These are phyloP conservation scores for Botrytis pseudocinerea DNA, from an alignment of 2,329 filamentous ascomycete genomes.

Conservation along the genomic window DNA sequence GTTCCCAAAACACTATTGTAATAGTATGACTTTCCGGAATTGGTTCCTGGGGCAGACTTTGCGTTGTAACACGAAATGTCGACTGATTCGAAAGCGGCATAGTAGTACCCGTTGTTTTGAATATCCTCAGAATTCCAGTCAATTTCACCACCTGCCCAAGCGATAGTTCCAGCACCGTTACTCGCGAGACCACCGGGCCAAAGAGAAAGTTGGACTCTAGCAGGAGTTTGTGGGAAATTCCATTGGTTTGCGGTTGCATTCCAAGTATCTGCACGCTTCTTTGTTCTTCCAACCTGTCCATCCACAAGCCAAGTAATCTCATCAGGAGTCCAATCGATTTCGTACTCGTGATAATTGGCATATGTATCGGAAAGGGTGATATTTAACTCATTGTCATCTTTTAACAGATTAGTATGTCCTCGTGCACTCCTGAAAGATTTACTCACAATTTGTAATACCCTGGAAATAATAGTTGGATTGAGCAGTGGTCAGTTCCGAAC, in stretches of 20 bases:
- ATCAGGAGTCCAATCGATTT: slow-evolving; percentile 90
- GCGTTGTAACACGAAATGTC: slow-evolving; percentile 82
- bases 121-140: slow-evolving; percentile 85
- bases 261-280: slow-evolving; percentile 79
- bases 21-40: slow-evolving; percentile 70
- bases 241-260: slow-evolving; percentile 80
- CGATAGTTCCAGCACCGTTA: slow-evolving; percentile 81
- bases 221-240: slow-evolving; percentile 86
- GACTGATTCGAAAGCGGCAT: slow-evolving; percentile 74
- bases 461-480: slow-evolving; percentile 99
- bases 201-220: slow-evolving; percentile 88
- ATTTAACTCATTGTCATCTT: slow-evolving; percentile 76
- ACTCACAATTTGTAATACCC: slow-evolving; percentile 84
- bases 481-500: slow-evolving; percentile 70
- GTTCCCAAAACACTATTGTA: slow-evolving; percentile 66
- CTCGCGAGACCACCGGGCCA: slow-evolving; percentile 85
- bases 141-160: slow-evolving; percentile 89
- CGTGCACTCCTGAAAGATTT: not conserved
- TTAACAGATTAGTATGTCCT: slow-evolving; percentile 34
- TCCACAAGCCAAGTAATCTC: slow-evolving; percentile 84
- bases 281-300: slow-evolving; percentile 71
- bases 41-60: slow-evolving; percentile 61
- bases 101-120: slow-evolving; percentile 84
- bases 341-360: slow-evolving; percentile 81
- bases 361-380: slow-evolving; percentile 71